A percentile compares a stretch with the other conserved stretches of the same genome.
phyloP scores from a whole-genome alignment of 345 rosid species.

The Pugionium dolabratum region DNA sequence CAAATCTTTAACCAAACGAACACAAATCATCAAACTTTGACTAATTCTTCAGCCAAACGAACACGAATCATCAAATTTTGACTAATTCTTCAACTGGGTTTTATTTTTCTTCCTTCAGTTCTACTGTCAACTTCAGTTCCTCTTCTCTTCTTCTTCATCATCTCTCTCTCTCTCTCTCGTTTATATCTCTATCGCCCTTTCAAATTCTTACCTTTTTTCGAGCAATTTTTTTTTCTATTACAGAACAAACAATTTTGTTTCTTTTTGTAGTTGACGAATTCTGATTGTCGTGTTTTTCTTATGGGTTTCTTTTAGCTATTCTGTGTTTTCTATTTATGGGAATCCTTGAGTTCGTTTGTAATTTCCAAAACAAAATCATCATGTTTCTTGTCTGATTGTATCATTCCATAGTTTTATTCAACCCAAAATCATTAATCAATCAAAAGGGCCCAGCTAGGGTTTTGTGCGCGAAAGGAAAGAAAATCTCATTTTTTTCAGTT shows the following conservation, averaged over 20 bases:
- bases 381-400: constrained; percentile 15
- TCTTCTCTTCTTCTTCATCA: constrained; percentile 11
- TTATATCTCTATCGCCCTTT: constrained; percentile 28
- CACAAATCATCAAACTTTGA: constrained; percentile 41
- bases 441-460: constrained; percentile 31
- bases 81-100: constrained; percentile 28
- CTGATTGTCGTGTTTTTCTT: constrained; percentile 29
- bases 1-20: constrained; percentile 29
- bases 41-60: constrained; percentile 32
- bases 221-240: not conserved
- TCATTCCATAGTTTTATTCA: constrained; percentile 18
- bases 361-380: constrained; percentile 14
- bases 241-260: constrained; percentile 11
- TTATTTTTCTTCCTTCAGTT: constrained; percentile 26
- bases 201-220: constrained; percentile 19
- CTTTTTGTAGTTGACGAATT: constrained; percentile 25
- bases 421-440: constrained; percentile 37
- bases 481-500: constrained; percentile 7
- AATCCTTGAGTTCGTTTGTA: constrained; percentile 29
- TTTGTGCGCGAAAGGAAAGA: constrained; percentile 1
- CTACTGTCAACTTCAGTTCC: constrained; percentile 38
- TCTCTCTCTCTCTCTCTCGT: constrained; percentile 13
- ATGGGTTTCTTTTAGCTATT: constrained; percentile 31
- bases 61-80: constrained; percentile 41
- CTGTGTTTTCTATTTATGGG: constrained; percentile 28